These are phyloP conservation scores for Novymonas esmeraldas DNA, from an alignment of 208 protist genomes.

Conservation along the genomic window DNA sequence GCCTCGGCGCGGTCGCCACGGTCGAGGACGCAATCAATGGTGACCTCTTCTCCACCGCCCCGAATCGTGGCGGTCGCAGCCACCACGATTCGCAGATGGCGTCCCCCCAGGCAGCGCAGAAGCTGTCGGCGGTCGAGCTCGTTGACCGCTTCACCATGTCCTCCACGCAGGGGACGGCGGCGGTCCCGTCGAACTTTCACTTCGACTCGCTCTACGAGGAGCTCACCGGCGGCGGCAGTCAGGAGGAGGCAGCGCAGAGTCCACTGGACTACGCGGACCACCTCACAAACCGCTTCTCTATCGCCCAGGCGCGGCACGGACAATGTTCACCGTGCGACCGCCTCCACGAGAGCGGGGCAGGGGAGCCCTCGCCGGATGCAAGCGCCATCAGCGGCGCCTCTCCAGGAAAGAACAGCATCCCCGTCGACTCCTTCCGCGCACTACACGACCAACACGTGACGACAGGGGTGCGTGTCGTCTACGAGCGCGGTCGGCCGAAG, in stretches of 20 bases:
- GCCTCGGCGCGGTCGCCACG: background rate
- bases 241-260: constrained; percentile 26
- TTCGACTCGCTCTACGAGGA: constrained; percentile 63
- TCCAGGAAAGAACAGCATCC: constrained; percentile 74
- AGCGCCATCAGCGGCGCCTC: constrained; percentile 23
- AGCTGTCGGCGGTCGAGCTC: constrained; percentile 51
- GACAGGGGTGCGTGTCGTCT: constrained; percentile 48
- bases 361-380: constrained; percentile 6
- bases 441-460: constrained; percentile 93
- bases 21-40: constrained; percentile 25
- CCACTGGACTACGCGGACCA: constrained; percentile 26
- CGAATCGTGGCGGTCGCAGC: constrained; percentile 15
- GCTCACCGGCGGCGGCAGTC: constrained; percentile 35
- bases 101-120: constrained; percentile 47
- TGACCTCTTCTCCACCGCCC: constrained; percentile 30
- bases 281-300: background rate
- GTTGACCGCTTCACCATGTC: constrained; percentile 46
- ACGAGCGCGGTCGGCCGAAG: constrained; percentile 65
- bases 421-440: constrained; percentile 93
- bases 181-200: constrained; percentile 25
- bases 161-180: constrained; percentile 8
- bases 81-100: constrained; percentile 40
- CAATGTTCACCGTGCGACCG: constrained; percentile 7
- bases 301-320: background rate
- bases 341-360: background rate